Conservation (phyloP, 768 basidiomycete species). For the Suillus tomentosus region DNA sequence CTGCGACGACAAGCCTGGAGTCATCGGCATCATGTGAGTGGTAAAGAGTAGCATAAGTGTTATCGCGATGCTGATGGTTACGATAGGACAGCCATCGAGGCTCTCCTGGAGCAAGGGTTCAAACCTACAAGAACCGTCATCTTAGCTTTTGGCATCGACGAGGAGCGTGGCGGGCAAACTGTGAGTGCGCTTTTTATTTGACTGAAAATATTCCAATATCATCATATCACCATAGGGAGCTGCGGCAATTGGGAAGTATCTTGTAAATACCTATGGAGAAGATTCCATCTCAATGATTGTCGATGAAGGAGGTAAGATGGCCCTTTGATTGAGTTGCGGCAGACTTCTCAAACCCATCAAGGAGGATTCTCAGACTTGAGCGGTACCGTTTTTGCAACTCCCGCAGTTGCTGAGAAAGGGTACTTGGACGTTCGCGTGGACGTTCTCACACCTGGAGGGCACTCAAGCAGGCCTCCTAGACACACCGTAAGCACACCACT, state of each 20-base stretch:
- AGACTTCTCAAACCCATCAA: constrained; percentile 14
- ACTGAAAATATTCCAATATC: neutral
- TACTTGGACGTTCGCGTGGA: constrained; percentile 44
- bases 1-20: constrained; percentile 44
- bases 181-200: constrained; percentile 27
- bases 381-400: constrained; percentile 35
- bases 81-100: constrained; percentile 29
- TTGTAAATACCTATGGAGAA: constrained; percentile 49
- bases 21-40: constrained; percentile 38
- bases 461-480: constrained; percentile 52
- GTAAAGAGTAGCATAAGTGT: neutral
- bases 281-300: constrained; percentile 55
- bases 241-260: constrained; percentile 35
- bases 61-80: neutral
- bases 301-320: constrained; percentile 54
- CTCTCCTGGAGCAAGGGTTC: constrained; percentile 31
- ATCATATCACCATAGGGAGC: constrained; percentile 40
- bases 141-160: constrained; percentile 47
- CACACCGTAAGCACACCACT: constrained; percentile 44
- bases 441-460: constrained; percentile 51
- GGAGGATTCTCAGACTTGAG: constrained; percentile 30
- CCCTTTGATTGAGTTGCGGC: neutral
- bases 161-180: constrained; percentile 41
- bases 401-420: constrained; percentile 43
- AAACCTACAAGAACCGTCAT: constrained; percentile 33